A percentile compares a stretch with the other conserved stretches of the same genome.
These are phyloP conservation scores for Volutella citrinella DNA, from an alignment of 2,329 filamentous ascomycete genomes.

Conservation along the genomic window DNA sequence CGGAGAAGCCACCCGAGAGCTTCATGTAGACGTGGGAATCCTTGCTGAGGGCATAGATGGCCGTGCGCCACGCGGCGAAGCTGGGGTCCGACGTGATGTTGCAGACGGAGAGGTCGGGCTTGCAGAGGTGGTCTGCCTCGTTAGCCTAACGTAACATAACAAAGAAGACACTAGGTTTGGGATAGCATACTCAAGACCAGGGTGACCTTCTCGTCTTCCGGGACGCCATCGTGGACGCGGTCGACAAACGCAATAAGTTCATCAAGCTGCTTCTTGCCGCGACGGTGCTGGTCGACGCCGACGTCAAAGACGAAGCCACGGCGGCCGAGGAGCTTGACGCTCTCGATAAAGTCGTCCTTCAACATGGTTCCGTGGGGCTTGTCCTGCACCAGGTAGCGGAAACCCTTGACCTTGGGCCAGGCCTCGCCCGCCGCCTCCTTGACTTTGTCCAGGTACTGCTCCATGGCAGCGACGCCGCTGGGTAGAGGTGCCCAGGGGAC, in stretches of 20 bases:
- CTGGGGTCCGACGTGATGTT: constrained; percentile 52
- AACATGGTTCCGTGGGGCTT: constrained; percentile 67
- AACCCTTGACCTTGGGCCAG: constrained; percentile 71
- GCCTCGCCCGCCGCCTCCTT: constrained; percentile 59
- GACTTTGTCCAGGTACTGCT: constrained; percentile 62
- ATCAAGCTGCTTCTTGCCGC: constrained; percentile 70
- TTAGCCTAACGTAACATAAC: constrained; percentile 8
- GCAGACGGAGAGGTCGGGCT: constrained; percentile 70
- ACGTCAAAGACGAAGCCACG: constrained; percentile 74
- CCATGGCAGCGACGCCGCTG: constrained; percentile 57
- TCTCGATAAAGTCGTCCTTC: constrained; percentile 59
- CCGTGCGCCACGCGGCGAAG: constrained; percentile 67
- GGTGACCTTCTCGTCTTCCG: constrained; percentile 56
- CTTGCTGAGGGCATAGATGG: constrained; percentile 65
- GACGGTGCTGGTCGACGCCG: constrained; percentile 76
- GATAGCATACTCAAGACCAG: constrained; percentile 64
- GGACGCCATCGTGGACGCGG: constrained; percentile 59
- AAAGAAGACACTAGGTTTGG: background rate
- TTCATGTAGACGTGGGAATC: constrained; percentile 78
- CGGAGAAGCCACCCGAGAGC: constrained; percentile 81
- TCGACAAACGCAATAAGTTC: constrained; percentile 70
- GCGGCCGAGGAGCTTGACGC: constrained; percentile 62
- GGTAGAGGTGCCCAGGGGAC: constrained; percentile 86
- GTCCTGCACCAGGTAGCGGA: constrained; percentile 80
- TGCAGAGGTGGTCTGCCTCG: constrained; percentile 77